A percentile compares a stretch with the other conserved stretches of the same genome.
Evolutionary conservation across 352 stramenopile species (phyloP).

Genomic region (Globisporangium alternatum): DNA sequence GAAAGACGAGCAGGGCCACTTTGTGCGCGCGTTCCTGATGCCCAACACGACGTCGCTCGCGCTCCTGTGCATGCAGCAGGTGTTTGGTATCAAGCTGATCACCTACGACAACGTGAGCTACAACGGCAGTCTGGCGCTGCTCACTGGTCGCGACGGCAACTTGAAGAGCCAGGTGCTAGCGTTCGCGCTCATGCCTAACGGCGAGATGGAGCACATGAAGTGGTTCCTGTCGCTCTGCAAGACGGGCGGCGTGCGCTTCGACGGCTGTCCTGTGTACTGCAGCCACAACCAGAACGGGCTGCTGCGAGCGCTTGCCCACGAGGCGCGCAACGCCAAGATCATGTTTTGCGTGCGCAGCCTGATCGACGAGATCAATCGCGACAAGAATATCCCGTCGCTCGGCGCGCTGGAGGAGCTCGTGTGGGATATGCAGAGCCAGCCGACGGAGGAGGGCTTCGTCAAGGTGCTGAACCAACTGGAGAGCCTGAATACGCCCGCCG

Average conservation of each 20-base stretch:
- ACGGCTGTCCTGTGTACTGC: constrained; percentile 59
- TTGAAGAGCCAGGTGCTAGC: constrained; percentile 64
- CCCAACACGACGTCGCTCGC: constrained; percentile 51
- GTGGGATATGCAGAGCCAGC: constrained; percentile 65
- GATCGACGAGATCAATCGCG: constrained; percentile 61
- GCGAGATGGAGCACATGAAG: constrained; percentile 70
- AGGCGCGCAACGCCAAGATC: constrained; percentile 59
- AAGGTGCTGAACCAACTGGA: constrained; percentile 54
- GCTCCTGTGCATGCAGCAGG: constrained; percentile 58
- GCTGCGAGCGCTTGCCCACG: constrained; percentile 55
- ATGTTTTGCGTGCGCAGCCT: constrained; percentile 77
- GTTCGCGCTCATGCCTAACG: constrained; percentile 64
- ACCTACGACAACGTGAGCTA: constrained; percentile 71
- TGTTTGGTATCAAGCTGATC: constrained; percentile 72
- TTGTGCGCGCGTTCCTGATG: constrained; percentile 76
- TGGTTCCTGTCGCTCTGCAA: constrained; percentile 70
- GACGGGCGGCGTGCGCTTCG: constrained; percentile 48
- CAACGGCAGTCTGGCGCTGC: constrained; percentile 50
- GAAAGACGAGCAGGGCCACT: constrained; percentile 55
- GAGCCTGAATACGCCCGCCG: constrained; percentile 50
- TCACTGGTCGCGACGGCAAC: constrained; percentile 66
- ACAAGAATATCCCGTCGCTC: constrained; percentile 77
- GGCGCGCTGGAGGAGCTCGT: constrained; percentile 56
- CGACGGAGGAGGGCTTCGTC: constrained; percentile 57
- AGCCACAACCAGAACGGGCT: constrained; percentile 63